Evolutionary conservation across 768 basidiomycete species (phyloP).

Genomic region (Calvatia gigantea): DNA sequence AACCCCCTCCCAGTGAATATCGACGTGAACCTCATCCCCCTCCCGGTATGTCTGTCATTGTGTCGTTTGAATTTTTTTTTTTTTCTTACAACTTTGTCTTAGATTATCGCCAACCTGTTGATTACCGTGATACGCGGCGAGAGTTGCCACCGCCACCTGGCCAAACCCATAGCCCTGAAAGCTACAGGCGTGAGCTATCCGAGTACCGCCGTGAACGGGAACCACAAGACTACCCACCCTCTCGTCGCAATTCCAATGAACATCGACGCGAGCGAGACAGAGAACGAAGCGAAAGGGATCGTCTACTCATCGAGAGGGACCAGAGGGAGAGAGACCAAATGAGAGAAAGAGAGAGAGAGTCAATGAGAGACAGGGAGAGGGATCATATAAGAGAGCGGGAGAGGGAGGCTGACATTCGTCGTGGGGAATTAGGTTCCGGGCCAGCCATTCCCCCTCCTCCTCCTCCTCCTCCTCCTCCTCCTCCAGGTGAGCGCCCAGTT

Average conservation of each 20-base stretch:
- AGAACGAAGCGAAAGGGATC: slow-evolving; percentile 12
- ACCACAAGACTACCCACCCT: slow-evolving; percentile 5
- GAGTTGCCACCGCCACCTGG: slow-evolving; percentile 11
- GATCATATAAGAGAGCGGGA: slow-evolving; percentile 12
- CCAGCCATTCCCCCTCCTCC: slow-evolving; percentile 2
- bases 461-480: no score
- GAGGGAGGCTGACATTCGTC: slow-evolving; percentile 11
- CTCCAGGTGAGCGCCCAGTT: slow-evolving; percentile 10
- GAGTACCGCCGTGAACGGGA: slow-evolving; percentile 10
- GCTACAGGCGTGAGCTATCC: slow-evolving; percentile 1
- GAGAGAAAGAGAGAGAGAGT: no score
- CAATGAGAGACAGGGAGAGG: no score
- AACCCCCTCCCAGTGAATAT: slow-evolving; percentile 6
- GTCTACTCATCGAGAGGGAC: slow-evolving; percentile 2
- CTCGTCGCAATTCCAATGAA: slow-evolving; percentile 10
- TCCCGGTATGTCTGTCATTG: not conserved
- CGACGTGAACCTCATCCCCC: slow-evolving; percentile 6
- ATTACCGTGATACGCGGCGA: slow-evolving; percentile 5
- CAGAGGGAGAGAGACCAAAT: slow-evolving; percentile 9
- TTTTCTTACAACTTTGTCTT: not conserved
- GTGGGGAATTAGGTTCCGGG: slow-evolving; percentile 9
- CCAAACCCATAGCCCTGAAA: slow-evolving; percentile 8
- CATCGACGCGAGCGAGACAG: slow-evolving; percentile 10
- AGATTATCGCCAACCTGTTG: slow-evolving; percentile 6
- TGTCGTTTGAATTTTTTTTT: not conserved